A percentile compares a stretch with the other conserved stretches of the same genome.
These are phyloP conservation scores for Melaleuca quinquenervia DNA, from an alignment of 345 rosid genomes.

Conservation along the genomic window DNA sequence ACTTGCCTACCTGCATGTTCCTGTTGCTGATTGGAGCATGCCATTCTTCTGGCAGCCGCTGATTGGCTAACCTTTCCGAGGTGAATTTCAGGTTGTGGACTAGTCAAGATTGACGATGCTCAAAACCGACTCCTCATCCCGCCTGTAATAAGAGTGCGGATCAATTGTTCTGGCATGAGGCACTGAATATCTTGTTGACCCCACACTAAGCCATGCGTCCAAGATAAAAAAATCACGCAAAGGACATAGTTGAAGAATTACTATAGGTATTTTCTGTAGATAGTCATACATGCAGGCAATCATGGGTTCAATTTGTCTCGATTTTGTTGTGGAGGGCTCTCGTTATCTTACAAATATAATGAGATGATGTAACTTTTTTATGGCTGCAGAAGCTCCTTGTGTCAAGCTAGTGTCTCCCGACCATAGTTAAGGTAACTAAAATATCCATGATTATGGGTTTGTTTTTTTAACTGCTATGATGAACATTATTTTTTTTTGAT, in stretches of 20 bases:
- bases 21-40: not conserved
- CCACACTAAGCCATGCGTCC: not conserved
- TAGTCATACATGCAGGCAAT: no score
- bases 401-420: slow-evolving; percentile 25
- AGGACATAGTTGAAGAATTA: no score
- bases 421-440: slow-evolving; percentile 32
- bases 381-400: slow-evolving; percentile 70
- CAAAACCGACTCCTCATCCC: not conserved
- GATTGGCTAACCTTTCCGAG: not conserved
- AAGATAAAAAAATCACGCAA: no score
- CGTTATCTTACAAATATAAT: not conserved
- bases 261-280: no score
- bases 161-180: not conserved
- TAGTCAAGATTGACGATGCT: not conserved
- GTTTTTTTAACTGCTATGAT: not conserved
- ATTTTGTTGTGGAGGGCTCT: not conserved
- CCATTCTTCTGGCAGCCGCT: not conserved
- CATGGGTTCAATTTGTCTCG: no score
- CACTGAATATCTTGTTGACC: not conserved
- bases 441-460: not conserved
- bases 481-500: not conserved
- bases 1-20: not conserved
- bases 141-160: not conserved
- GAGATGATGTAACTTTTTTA: not conserved
- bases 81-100: not conserved